These are phyloP conservation scores for Furcasterigmium sp. DNA, from an alignment of 2,329 filamentous ascomycete genomes.

Conservation along the genomic window DNA sequence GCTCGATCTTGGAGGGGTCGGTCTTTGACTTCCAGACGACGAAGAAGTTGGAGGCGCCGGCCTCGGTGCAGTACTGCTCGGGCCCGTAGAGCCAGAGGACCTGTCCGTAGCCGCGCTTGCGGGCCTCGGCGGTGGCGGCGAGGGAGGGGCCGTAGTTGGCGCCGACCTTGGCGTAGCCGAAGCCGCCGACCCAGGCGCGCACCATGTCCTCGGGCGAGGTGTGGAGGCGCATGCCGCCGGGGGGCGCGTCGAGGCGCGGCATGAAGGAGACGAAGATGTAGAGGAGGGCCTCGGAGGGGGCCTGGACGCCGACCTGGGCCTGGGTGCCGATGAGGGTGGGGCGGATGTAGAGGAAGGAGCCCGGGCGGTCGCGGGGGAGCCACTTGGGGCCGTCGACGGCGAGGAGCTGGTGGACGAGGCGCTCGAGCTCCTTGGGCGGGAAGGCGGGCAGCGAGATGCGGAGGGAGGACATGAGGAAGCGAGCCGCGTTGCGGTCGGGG, in stretches of 20 bases:
- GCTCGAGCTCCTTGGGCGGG: constrained; percentile 64
- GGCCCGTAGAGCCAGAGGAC: constrained; percentile 89
- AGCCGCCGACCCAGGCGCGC: constrained; percentile 88
- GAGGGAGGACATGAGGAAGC: constrained; percentile 53
- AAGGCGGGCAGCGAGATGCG: constrained; percentile 74
- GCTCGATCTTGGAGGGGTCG: constrained; percentile 50
- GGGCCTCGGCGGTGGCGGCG: constrained; percentile 71
- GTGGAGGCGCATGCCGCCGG: constrained; percentile 65
- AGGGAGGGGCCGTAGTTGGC: constrained; percentile 89
- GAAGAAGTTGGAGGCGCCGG: constrained; percentile 90
- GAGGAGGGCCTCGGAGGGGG: constrained; percentile 78
- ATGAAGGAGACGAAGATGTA: constrained; percentile 70
- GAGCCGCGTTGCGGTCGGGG: constrained; percentile 65
- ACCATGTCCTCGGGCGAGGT: constrained; percentile 78
- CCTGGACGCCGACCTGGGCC: constrained; percentile 72
- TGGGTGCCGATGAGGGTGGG: constrained; percentile 84
- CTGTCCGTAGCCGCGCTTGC: constrained; percentile 72
- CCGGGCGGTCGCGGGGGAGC: constrained; percentile 65
- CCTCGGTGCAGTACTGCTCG: constrained; percentile 78
- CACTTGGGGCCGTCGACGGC: constrained; percentile 71
- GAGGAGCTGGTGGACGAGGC: constrained; percentile 67
- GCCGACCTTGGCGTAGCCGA: constrained; percentile 86
- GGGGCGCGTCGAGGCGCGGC: constrained; percentile 47
- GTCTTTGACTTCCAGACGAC: constrained; percentile 68
- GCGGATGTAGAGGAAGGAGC: constrained; percentile 76